These are phyloP conservation scores for Phaeosphaeriaceae sp. DNA, from an alignment of 2,329 filamentous ascomycete genomes.

Conservation along the genomic window DNA sequence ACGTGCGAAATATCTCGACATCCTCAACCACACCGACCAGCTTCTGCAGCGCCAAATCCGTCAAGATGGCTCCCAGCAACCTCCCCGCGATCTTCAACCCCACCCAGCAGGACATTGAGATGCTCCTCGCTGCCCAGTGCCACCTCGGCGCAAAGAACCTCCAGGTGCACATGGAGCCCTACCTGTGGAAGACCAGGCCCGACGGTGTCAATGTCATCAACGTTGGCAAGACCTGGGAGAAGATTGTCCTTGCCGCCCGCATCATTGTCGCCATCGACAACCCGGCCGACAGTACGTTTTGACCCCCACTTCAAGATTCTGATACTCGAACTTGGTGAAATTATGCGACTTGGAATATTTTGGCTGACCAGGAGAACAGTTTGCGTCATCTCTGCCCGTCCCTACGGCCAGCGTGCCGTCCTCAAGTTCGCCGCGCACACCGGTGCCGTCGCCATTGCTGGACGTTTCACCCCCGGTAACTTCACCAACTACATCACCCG, in stretches of 20 bases:
- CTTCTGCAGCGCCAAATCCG: conserved; percentile 40
- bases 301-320: conserved; percentile 7
- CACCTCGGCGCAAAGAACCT: conserved; percentile 99
- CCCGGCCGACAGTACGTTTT: conserved; percentile 85
- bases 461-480: conserved; percentile 99
- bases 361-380: conserved; percentile 32
- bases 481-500: conserved; percentile 99
- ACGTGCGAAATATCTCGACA: conserved; percentile 30
- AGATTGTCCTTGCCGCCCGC: conserved; percentile 97
- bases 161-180: conserved; percentile 99
- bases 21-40: conserved; percentile 27
- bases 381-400: conserved; percentile 97
- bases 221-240: conserved; percentile 99
- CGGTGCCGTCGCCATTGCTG: conserved; percentile 95
- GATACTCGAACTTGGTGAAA: conserved; percentile 2
- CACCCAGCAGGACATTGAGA: conserved; percentile 98
- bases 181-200: conserved; percentile 99
- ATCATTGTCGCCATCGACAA: conserved; percentile 99
- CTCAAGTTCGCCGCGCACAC: conserved; percentile 99
- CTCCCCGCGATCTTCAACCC: conserved; percentile 96
- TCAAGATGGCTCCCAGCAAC: conserved; percentile 93
- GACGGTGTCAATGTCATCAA: conserved; percentile 99
- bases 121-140: conserved; percentile 94
- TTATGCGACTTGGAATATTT: neutral
- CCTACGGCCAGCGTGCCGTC: conserved; percentile 98